Evolutionary conservation across 2,329 filamentous ascomycete genomes (phyloP).

Genomic region (Hypoxylon sp.): DNA sequence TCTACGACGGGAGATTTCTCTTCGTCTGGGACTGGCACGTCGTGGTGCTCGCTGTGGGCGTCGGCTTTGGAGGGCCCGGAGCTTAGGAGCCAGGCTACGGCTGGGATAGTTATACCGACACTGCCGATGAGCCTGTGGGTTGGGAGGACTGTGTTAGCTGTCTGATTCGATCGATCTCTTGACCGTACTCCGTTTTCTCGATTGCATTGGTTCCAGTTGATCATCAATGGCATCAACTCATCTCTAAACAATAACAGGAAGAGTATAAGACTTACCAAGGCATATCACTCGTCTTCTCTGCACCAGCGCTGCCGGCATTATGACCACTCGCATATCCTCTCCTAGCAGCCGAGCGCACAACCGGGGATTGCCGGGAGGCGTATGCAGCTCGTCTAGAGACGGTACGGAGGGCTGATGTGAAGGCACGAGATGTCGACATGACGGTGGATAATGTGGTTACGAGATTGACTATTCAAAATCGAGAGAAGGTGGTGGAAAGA

Average conservation of each 20-base stretch:
- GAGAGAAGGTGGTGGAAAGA: too few species aligned
- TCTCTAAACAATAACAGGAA: not conserved
- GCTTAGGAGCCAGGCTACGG: conserved; percentile 34
- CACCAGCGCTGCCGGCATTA: conserved; percentile 17
- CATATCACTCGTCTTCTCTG: conserved; percentile 40
- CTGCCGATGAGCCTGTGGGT: conserved; percentile 38
- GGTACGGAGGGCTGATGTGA: conserved; percentile 33
- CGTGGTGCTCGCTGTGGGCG: conserved; percentile 1
- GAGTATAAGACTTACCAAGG: conserved; percentile 42
- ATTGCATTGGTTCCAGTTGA: conserved; percentile 2
- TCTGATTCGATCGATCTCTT: not conserved
- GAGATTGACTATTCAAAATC: too few species aligned
- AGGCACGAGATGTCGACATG: conserved; percentile 38
- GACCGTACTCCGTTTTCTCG: not conserved
- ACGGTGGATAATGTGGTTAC: not conserved
- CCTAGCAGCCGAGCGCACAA: conserved; percentile 14
- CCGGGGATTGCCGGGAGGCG: conserved; percentile 7
- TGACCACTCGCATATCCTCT: conserved; percentile 28
- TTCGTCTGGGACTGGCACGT: conserved; percentile 15
- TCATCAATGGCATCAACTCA: not conserved
- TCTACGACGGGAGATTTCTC: conserved; percentile 19
- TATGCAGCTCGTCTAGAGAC: conserved; percentile 19
- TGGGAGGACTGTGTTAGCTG: not conserved
- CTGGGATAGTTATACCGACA: conserved; percentile 36
- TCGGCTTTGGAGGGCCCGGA: conserved; percentile 12